Conservation (phyloP, 768 basidiomycete species). For the Flagelloscypha sp. region DNA sequence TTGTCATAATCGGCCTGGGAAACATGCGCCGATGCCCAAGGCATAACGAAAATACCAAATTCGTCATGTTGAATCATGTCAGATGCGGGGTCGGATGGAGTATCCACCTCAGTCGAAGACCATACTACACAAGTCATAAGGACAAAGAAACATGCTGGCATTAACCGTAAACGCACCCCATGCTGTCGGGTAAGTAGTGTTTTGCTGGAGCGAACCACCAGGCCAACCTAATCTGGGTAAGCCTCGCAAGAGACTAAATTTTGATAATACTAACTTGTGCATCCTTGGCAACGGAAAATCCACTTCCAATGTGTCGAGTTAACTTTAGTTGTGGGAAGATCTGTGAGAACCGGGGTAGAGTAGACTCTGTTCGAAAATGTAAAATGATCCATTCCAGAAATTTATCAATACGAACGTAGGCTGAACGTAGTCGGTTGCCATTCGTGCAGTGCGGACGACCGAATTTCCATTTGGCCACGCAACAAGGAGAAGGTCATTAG, state of each 20-base stretch:
- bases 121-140: conserved; percentile 11
- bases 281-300: conserved; percentile 62
- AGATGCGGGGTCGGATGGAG: conserved; percentile 41
- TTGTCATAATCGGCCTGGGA: conserved; percentile 35
- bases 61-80: conserved; percentile 2
- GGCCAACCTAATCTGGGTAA: conserved; percentile 27
- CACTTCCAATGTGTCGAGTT: conserved; percentile 61
- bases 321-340: conserved; percentile 39
- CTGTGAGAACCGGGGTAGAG: conserved; percentile 43
- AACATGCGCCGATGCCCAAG: conserved; percentile 39
- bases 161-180: conserved; percentile 32
- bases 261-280: conserved; percentile 36
- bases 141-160: neutral
- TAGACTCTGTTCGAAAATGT: conserved; percentile 18
- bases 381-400: too few relatives aligned
- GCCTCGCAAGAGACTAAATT: neutral
- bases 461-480: conserved; percentile 51
- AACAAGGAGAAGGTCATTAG: conserved; percentile 46
- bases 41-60: conserved; percentile 56
- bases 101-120: too few relatives aligned
- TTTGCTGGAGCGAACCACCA: conserved; percentile 28
- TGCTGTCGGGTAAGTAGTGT: conserved; percentile 33
- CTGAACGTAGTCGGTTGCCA: conserved; percentile 41
- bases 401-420: conserved; percentile 31
- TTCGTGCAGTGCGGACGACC: conserved; percentile 40